A percentile compares a stretch with the other conserved stretches of the same genome.
phyloP scores from a whole-genome alignment of 1,284 basidiomycete genomes.

The Exobasidium rhododendri region DNA sequence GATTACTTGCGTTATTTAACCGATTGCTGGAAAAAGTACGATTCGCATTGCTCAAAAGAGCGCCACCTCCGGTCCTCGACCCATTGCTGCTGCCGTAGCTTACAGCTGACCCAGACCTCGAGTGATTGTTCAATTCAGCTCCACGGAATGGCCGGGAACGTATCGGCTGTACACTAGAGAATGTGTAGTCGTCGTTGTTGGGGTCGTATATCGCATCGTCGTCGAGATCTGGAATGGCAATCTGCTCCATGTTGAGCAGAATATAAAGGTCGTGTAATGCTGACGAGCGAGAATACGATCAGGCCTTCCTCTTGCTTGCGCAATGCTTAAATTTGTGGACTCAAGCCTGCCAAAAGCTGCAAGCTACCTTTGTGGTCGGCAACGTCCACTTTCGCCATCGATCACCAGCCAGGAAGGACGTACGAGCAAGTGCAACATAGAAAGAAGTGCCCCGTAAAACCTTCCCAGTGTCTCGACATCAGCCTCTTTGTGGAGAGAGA shows the following conservation, averaged over 20 bases:
- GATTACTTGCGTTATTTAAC: background rate
- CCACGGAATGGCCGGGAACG: constrained; percentile 8
- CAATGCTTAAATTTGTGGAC: no score
- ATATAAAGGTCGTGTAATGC: background rate
- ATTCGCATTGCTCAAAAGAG: constrained; percentile 7
- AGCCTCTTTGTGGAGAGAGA: no score
- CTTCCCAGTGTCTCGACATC: no score
- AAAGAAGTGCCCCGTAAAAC: no score
- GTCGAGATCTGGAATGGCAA: constrained; percentile 51
- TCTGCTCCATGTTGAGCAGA: constrained; percentile 27
- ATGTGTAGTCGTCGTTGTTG: constrained; percentile 21
- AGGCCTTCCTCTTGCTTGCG: no score
- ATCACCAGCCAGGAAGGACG: no score
- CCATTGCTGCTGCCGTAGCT: constrained; percentile 15
- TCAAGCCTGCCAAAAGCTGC: no score
- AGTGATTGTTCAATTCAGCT: constrained; percentile 14
- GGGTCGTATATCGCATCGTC: constrained; percentile 24
- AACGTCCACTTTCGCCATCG: no score
- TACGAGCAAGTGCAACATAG: no score
- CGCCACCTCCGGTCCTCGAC: constrained; percentile 4
- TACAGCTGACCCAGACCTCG: constrained; percentile 12
- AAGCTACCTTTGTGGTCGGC: no score
- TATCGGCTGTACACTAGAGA: constrained; percentile 14
- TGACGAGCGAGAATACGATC: no score
- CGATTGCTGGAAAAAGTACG: background rate